Evolutionary conservation across 2,329 filamentous ascomycete genomes (phyloP).

Genomic region (Venturia aucupariae): DNA sequence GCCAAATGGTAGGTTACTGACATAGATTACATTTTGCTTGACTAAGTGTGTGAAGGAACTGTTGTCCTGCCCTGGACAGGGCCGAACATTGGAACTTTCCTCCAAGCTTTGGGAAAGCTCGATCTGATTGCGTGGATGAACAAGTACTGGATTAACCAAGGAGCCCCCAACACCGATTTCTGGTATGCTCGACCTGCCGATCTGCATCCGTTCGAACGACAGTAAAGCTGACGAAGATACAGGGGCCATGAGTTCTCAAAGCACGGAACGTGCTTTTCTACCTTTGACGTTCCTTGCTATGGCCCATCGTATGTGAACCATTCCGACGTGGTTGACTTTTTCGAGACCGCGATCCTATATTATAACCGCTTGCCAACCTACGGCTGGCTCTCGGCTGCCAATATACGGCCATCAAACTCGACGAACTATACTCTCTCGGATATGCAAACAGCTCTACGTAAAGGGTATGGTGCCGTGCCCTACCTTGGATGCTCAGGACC

Average conservation of each 20-base stretch:
- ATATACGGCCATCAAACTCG: conserved; percentile 49
- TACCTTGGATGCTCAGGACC: conserved; percentile 55
- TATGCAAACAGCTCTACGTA: conserved; percentile 43
- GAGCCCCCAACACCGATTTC: conserved; percentile 48
- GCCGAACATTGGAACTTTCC: conserved; percentile 48
- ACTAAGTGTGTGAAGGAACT: conserved; percentile 21
- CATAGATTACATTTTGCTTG: no score
- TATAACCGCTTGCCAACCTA: conserved; percentile 52
- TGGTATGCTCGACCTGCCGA: neutral
- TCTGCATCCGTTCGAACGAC: no score
- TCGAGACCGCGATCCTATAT: conserved; percentile 50
- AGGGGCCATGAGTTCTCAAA: conserved; percentile 56
- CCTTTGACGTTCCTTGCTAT: conserved; percentile 57
- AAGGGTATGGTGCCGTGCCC: conserved; percentile 44
- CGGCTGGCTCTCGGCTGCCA: conserved; percentile 46
- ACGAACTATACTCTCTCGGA: conserved; percentile 47
- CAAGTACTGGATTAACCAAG: conserved; percentile 48
- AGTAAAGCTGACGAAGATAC: no score
- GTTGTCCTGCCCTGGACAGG: conserved; percentile 51
- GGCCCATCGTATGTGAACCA: conserved; percentile 47
- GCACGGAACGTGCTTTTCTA: conserved; percentile 59
- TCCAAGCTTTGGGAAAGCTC: conserved; percentile 47
- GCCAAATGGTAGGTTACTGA: conserved; percentile 34
- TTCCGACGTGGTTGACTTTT: conserved; percentile 54
- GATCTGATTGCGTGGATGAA: conserved; percentile 59